Evolutionary conservation across 2,329 filamentous ascomycete species (phyloP), one percentile per base, ranked within the genome.

Genomic region (Alternaria atra): DNA sequence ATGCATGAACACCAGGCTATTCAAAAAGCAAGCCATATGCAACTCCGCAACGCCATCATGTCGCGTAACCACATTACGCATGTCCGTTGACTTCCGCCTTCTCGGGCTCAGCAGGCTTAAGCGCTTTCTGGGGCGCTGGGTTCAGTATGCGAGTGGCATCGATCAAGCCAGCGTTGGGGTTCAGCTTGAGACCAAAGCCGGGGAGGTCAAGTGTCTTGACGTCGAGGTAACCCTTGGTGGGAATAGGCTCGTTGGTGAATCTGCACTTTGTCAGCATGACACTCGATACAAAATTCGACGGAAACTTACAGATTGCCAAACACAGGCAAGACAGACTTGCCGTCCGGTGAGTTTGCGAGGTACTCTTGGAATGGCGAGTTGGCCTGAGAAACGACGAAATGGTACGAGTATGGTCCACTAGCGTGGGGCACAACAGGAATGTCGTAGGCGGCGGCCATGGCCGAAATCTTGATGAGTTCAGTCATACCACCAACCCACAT

Each of bases 401-500:
- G 94, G 81, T 97, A 97, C 73, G 92, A 95, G 83, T 97, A 97
- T 3, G 94, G 92, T 1, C 94, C 94, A 63, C 91, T 95, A 44
- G 94, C 94, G 76, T 97, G 94, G n/a, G 94, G 94, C 13, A 97
- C 92, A 15, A 97, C 93, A 12, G 94, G 94, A 61, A 97, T 91
- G 74, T 97, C 94, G 80, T 97, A 97, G 23, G 94, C 94, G 5
- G 93, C 88, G 4, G 94, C 94, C 87, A 96, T 90, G 55, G 93
- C 91, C 15, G 93, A 87, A 53, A 97, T 90, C 80, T 93, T 95
- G 67, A 97, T 88, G 59, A 97, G 85, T 80, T 97, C 94, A 1
- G 94, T 97, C 84, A 97, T 80, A 63, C 94, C 94, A 64, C 94
- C 94, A 13, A 97, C 89, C 94, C 94, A 97, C 94, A 97, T 97